Base-by-base conservation (phyloP, 2,329 filamentous ascomycete species). In the Neopestalotiopsis sp. region DNA sequence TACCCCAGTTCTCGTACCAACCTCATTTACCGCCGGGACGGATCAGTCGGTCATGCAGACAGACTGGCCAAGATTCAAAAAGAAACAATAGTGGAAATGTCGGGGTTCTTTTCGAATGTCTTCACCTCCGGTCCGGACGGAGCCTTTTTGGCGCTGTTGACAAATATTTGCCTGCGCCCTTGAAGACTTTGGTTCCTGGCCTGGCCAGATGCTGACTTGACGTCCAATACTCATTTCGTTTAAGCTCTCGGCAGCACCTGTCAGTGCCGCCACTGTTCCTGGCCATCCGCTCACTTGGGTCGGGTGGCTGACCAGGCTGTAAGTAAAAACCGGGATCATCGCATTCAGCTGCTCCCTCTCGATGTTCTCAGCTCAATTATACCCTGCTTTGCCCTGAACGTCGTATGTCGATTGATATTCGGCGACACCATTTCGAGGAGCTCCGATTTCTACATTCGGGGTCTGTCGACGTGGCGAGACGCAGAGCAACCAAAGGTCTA, bases 231-330 rank as follows among this genome's bases (percentile, higher is more conserved):
- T 34, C 30, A 62, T 62, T 20, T 62, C 59, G 59, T 62, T 62
- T 62, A 62, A 40, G 59, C 59, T 62, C 59, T 62, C 59, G 32
- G 32, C 59, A 52, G 45, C 45, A 52, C 7, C 59, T 62, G 59
- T 62, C 32, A 40, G 30, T 20, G 32, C 59, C 12, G 59, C 34
- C 32, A 62, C 14, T 20, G 32, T 34, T 38, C 32, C 30, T 40
- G 28, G n/a, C 12, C 17, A 52, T 52, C 45, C 45, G 20, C 17
- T 20, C 45, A 20, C 17, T 20, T 52, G 45, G 45, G 45, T 52
- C 45, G n/a, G 9, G 45, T 52, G 45, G 45, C 45, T 52, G 45
- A n/a, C 45, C 45, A 52, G 45, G 45, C 45, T 52, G 45, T 52
- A 20, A 52, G 45, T 38, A 38, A 38, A 52, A 52, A n/a, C 45